Evolutionary conservation across 257 asterid genomes (phyloP).

Genomic region (Solanum paucissectum): DNA sequence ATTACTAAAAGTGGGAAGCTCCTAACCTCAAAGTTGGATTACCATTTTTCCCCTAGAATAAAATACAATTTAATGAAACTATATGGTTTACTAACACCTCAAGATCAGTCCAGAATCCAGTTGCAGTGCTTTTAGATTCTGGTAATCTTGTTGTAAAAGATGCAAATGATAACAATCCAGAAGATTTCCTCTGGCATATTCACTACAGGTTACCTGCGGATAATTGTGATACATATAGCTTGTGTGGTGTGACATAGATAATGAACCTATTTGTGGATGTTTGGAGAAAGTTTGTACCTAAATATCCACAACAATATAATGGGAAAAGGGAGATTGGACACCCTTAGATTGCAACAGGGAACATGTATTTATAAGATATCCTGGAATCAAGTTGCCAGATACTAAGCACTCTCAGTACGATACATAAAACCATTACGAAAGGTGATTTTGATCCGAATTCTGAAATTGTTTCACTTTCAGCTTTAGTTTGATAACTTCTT

Average conservation of each 20-base stretch:
- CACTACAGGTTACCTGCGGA: conserved; percentile 10
- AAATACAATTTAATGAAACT: not conserved
- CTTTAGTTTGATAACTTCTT: too few relatives aligned
- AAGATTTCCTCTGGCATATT: conserved; percentile 7
- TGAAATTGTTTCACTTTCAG: too few relatives aligned
- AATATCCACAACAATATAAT: not conserved
- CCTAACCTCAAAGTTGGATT: too few relatives aligned
- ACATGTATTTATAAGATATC: not conserved
- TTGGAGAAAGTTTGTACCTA: conserved; percentile 12
- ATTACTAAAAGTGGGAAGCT: too few relatives aligned
- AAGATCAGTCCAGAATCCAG: not conserved
- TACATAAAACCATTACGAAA: too few relatives aligned
- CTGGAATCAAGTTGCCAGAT: not conserved
- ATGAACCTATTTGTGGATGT: conserved; percentile 19
- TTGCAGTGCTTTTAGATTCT: conserved; percentile 16
- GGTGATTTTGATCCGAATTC: too few relatives aligned
- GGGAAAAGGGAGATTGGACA: conserved; percentile 12
- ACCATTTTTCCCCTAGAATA: too few relatives aligned
- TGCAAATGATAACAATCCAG: conserved; percentile 5
- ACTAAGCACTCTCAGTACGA: not conserved
- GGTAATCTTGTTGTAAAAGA: conserved; percentile 32
- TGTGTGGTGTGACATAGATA: conserved; percentile 9
- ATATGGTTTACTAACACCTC: conserved; percentile 19
- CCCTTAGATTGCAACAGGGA: not conserved
- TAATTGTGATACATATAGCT: conserved; percentile 18